These are phyloP conservation scores for Heliosperma pusillum DNA, from an alignment of 148 eudicot species.

Conservation along the genomic window DNA sequence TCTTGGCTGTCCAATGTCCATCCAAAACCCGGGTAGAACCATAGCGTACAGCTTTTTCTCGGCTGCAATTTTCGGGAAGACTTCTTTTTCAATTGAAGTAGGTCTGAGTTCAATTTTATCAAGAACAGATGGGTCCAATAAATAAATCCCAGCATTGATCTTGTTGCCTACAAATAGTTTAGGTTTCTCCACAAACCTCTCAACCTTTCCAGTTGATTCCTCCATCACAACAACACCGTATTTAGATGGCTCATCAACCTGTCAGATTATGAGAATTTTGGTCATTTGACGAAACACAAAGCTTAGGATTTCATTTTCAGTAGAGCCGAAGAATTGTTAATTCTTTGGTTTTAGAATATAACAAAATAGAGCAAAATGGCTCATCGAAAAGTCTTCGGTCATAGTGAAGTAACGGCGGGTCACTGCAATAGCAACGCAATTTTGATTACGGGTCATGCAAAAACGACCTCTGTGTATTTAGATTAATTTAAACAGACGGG, in stretches of 20 bases:
- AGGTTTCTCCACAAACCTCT: slow-evolving; percentile 85
- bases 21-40: slow-evolving; percentile 94
- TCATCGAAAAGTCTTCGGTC: too few relatives aligned
- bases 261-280: slow-evolving; percentile 12
- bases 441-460: too few relatives aligned
- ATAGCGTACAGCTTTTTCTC: slow-evolving; percentile 66
- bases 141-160: slow-evolving; percentile 90
- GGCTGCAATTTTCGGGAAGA: slow-evolving; percentile 74
- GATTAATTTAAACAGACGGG: too few relatives aligned
- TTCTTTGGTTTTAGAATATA: too few relatives aligned
- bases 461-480: too few relatives aligned
- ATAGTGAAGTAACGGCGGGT: too few relatives aligned
- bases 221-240: slow-evolving; percentile 93
- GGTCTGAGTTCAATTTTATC: slow-evolving; percentile 72
- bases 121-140: slow-evolving; percentile 78
- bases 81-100: slow-evolving; percentile 89
- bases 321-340: too few relatives aligned
- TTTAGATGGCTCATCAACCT: slow-evolving; percentile 97
- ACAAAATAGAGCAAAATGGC: too few relatives aligned
- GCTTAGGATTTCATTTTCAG: too few relatives aligned
- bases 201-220: slow-evolving; percentile 80
- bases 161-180: slow-evolving; percentile 91
- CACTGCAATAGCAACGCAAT: too few relatives aligned
- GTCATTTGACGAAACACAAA: not conserved
- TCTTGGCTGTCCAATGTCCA: slow-evolving; percentile 96